Base-by-base conservation (phyloP, 768 basidiomycete genomes). In the Pleurotus platypus region DNA sequence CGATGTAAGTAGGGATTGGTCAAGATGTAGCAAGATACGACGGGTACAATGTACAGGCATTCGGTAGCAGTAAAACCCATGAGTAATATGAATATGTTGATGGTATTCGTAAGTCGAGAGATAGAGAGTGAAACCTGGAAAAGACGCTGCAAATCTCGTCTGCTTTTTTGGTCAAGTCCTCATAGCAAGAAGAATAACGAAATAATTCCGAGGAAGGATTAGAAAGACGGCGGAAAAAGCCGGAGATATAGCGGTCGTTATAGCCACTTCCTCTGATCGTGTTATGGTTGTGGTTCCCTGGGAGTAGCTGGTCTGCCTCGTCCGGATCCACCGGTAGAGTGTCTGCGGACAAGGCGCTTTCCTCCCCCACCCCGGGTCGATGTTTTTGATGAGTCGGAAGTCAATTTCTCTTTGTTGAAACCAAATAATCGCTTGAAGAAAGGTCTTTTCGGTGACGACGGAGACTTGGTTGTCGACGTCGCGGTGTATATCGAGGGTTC, bases 381-480 rank as follows among this genome's bases (percentile, higher is more conserved):
- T 2, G 66, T 72, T 58, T 69, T 71, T 50, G 73, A 66, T 5
- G 78, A 75, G 6, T 71, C 72, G 5, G 73, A 71, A 2, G 77
- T 75, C 55, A 83, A 73, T 64, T 77, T 78, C 35, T 75, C 74
- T 20, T 77, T 35, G 9, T 35, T 75, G 57, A 82, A 75, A 50
- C 73, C 75, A 61, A 87, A 81, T 7, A 89, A 67, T 54, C 86
- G 79, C 65, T 81, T 80, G 65, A 88, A 81, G 61, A 89, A 82
- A 35, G 82, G 81, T 60, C 80, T 84, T 71, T 78, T 84, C 8
- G 82, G 79, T 6, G 82, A 79, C 45, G 75, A 78, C n/a, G 78
- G 78, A 12, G 84, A 82, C 64, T 81, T 81, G 55, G 75, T 81
- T 42, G 82, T 77, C 6, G 83, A 82, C n/a, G 81, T 83, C 46